Evolutionary conservation across 2,329 filamentous ascomycete genomes (phyloP).

Genomic region (Verruconis gallopava): DNA sequence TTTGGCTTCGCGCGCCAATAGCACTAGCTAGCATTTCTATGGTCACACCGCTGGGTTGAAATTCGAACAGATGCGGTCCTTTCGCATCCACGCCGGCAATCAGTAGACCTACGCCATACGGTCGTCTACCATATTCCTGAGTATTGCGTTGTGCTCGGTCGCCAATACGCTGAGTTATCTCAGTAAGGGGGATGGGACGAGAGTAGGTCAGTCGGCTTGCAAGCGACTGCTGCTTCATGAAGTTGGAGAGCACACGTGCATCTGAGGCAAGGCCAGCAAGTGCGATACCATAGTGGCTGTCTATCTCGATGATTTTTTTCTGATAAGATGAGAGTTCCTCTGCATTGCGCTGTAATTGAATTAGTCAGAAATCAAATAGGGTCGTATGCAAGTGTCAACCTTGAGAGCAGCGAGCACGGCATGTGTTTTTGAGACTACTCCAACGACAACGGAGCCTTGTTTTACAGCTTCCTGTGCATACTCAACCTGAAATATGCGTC

Average conservation of each 20-base stretch:
- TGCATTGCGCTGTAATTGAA: conserved; percentile 64
- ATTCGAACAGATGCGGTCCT: conserved; percentile 94
- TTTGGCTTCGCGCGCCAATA: conserved; percentile 91
- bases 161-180: conserved; percentile 82
- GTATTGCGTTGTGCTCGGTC: conserved; percentile 97
- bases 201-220: conserved; percentile 92
- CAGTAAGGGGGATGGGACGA: conserved; percentile 79
- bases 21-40: conserved; percentile 96
- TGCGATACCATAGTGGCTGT: conserved; percentile 88
- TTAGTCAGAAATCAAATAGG: background rate
- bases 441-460: conserved; percentile 95
- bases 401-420: conserved; percentile 92
- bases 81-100: conserved; percentile 89
- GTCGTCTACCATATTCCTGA: conserved; percentile 90
- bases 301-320: conserved; percentile 96
- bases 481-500: conserved; percentile 98
- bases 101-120: conserved; percentile 87
- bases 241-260: conserved; percentile 97
- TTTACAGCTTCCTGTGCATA: conserved; percentile 98
- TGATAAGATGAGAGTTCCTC: conserved; percentile 99
- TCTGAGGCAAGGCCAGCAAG: conserved; percentile 96
- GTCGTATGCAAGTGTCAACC: conserved; percentile 39
- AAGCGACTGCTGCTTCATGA: conserved; percentile 99
- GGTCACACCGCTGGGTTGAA: conserved; percentile 90
- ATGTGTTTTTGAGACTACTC: conserved; percentile 95